A percentile compares a stretch with the other conserved stretches of the same genome.
These are phyloP conservation scores for Acer saccharum DNA, from an alignment of 345 rosid genomes.

Conservation along the genomic window DNA sequence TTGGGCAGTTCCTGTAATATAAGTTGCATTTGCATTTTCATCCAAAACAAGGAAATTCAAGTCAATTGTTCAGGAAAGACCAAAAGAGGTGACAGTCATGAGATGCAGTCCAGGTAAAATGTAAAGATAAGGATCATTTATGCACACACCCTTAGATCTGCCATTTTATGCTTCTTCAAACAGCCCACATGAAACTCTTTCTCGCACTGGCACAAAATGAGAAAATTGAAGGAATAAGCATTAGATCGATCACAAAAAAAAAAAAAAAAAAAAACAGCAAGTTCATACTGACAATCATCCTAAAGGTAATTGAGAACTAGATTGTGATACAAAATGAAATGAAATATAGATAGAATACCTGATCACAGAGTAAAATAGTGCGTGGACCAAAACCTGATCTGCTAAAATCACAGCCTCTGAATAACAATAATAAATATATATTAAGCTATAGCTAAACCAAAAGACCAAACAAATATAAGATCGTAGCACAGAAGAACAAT, in stretches of 20 bases:
- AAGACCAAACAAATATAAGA: neutral
- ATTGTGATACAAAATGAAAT: constrained; percentile 3
- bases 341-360: constrained; percentile 51
- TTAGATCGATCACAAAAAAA: neutral
- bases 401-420: constrained; percentile 85
- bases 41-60: neutral
- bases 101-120: neutral
- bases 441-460: constrained; percentile 11
- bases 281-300: neutral
- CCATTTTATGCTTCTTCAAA: constrained; percentile 77
- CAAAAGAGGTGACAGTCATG: neutral
- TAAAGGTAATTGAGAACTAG: constrained; percentile 13
- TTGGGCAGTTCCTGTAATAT: constrained; percentile 76
- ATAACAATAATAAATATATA: constrained; percentile 15
- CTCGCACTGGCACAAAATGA: constrained; percentile 66
- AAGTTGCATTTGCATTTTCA: constrained; percentile 21
- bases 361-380: constrained; percentile 92
- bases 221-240: constrained; percentile 9
- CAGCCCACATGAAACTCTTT: constrained; percentile 90
- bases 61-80: neutral
- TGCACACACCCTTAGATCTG: constrained; percentile 70
- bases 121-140: constrained; percentile 14
- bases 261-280: neutral
- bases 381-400: constrained; percentile 96
- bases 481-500: neutral